Evolutionary conservation across 1,284 basidiomycete species (phyloP).

Genomic region (Trichosporon coremiiforme): DNA sequence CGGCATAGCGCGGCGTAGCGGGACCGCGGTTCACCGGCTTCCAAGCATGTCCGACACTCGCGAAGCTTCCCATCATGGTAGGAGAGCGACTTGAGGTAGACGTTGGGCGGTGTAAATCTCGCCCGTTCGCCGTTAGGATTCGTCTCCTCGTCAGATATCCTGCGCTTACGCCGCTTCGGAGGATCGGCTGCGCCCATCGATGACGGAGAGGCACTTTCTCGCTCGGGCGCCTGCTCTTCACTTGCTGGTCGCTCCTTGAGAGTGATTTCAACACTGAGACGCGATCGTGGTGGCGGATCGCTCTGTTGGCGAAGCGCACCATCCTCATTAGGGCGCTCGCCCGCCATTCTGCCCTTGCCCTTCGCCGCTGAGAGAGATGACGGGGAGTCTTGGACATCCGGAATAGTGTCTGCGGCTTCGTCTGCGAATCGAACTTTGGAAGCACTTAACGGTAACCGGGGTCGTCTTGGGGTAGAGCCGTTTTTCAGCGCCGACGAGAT

Average conservation of each 20-base stretch:
- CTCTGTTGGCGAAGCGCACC: neutral
- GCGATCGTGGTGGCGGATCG: neutral
- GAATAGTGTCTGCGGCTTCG: neutral
- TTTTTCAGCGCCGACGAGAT: neutral
- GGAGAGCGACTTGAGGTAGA: neutral
- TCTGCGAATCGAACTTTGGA: slow-evolving; percentile 1
- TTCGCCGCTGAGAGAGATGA: slow-evolving; percentile 19
- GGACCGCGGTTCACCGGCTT: neutral
- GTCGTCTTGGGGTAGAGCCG: neutral
- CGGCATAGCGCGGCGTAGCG: slow-evolving; percentile 1
- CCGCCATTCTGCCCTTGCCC: slow-evolving; percentile 35
- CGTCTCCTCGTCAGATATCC: neutral
- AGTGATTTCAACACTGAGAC: slow-evolving; percentile 23
- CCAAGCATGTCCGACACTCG: neutral
- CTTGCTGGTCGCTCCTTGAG: slow-evolving; percentile 21
- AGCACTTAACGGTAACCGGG: neutral
- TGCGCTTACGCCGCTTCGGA: neutral
- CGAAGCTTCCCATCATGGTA: neutral
- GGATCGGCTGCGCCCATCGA: neutral
- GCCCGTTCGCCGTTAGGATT: neutral
- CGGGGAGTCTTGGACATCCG: neutral
- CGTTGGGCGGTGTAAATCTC: neutral
- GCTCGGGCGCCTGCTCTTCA: neutral
- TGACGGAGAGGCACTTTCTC: neutral
- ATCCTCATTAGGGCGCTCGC: slow-evolving; percentile 28